These are phyloP conservation scores for Elsinoe arachidis DNA, from an alignment of 2,329 filamentous ascomycete species.

Conservation along the genomic window DNA sequence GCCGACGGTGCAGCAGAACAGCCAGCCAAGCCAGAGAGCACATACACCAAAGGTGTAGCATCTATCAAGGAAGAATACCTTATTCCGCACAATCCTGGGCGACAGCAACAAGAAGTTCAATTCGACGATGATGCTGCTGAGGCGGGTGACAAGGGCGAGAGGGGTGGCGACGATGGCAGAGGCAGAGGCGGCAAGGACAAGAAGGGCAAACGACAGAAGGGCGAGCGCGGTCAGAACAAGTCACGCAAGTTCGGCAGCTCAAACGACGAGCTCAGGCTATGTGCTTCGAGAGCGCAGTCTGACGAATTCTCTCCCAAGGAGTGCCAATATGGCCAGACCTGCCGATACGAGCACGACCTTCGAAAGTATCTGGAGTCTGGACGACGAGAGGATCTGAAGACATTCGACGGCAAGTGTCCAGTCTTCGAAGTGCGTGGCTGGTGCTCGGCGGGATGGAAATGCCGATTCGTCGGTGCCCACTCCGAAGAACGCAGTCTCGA, in stretches of 20 bases:
- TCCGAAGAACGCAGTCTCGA: constrained; percentile 68
- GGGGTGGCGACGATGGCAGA: constrained; percentile 28
- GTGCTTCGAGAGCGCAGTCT: constrained; percentile 60
- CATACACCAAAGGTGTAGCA: constrained; percentile 48
- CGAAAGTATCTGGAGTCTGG: constrained; percentile 76
- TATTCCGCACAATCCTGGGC: constrained; percentile 18
- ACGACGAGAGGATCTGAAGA: constrained; percentile 69
- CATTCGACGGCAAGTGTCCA: constrained; percentile 70
- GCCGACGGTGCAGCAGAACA: constrained; percentile 23
- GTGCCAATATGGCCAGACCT: constrained; percentile 72
- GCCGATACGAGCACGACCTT: constrained; percentile 74
- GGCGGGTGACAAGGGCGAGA: constrained; percentile 40
- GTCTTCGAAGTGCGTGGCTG: constrained; percentile 67
- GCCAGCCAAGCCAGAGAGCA: constrained; percentile 18
- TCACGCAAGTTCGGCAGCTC: constrained; percentile 73
- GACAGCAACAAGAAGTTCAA: constrained; percentile 14
- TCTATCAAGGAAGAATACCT: constrained; percentile 65
- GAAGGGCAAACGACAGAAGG: constrained; percentile 46
- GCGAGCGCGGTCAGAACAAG: constrained; percentile 70
- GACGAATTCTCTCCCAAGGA: constrained; percentile 71
- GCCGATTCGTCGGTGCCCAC: constrained; percentile 80
- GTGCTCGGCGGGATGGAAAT: constrained; percentile 87
- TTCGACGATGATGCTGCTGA: constrained; percentile 38
- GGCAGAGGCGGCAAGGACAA: constrained; percentile 39
- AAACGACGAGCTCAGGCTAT: constrained; percentile 67